Percentiles rank a stretch among this genome's conserved stretches.
phyloP scores from a whole-genome alignment of 306 rosid species.

The Cicer pinnatifidum region DNA sequence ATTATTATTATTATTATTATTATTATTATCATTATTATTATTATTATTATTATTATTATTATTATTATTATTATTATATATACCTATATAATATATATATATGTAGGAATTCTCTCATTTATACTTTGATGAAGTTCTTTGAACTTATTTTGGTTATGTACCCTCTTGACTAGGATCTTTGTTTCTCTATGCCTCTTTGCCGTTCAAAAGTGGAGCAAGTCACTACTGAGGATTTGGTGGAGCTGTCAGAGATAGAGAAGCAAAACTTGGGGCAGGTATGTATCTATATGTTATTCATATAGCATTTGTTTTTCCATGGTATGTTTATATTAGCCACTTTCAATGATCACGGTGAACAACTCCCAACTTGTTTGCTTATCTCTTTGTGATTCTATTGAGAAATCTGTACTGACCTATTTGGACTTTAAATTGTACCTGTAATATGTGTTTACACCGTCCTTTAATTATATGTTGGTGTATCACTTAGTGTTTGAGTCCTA shows the following conservation, averaged over 20 bases:
- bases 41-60: neutral
- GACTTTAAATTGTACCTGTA: slow-evolving; percentile 21
- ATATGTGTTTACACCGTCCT: neutral
- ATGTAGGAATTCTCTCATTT: neutral
- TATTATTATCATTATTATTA: neutral
- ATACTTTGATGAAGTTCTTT: slow-evolving; percentile 15
- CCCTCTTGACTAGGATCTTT: slow-evolving; percentile 65
- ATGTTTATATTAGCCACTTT: slow-evolving; percentile 36
- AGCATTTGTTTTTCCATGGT: neutral
- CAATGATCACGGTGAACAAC: slow-evolving; percentile 12
- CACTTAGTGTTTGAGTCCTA: neutral
- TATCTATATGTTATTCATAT: slow-evolving; percentile 30
- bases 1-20: neutral
- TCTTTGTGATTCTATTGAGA: slow-evolving; percentile 7
- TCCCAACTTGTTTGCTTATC: slow-evolving; percentile 12
- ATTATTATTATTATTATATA: neutral
- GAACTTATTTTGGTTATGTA: slow-evolving; percentile 25
- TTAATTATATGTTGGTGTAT: slow-evolving; percentile 21
- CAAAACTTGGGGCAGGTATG: slow-evolving; percentile 91
- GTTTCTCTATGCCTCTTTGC: slow-evolving; percentile 95
- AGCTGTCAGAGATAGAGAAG: slow-evolving; percentile 94
- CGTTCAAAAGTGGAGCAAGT: slow-evolving; percentile 82
- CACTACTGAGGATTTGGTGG: slow-evolving; percentile 78
- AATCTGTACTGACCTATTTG: slow-evolving; percentile 36
- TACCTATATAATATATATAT: neutral